Conservation (phyloP, 768 basidiomycete species). For the Russula emetica region DNA sequence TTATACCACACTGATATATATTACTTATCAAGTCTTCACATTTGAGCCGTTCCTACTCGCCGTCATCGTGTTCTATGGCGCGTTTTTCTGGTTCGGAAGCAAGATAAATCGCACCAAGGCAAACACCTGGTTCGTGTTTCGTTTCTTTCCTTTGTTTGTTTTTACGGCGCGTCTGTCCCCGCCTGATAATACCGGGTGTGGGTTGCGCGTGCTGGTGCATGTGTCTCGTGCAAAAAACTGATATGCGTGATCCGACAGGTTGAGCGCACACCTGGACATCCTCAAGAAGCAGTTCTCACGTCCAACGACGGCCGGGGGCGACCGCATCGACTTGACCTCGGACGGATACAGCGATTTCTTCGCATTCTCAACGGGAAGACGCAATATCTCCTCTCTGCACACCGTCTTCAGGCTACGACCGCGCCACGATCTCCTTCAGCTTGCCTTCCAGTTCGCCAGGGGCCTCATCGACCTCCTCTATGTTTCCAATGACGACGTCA, state of each 20-base stretch:
- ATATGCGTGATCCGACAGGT: slow-evolving; percentile 41
- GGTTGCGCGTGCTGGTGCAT: not conserved
- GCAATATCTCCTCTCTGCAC: slow-evolving; percentile 72
- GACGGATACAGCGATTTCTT: slow-evolving; percentile 82
- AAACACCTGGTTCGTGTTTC: slow-evolving; percentile 53
- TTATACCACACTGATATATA: not conserved
- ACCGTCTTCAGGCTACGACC: slow-evolving; percentile 73
- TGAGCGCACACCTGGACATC: slow-evolving; percentile 53
- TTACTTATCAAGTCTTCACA: slow-evolving; percentile 51
- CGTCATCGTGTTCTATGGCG: slow-evolving; percentile 52
- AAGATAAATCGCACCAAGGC: slow-evolving; percentile 55
- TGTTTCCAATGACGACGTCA: slow-evolving; percentile 59
- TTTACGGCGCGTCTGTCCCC: slow-evolving; percentile 22
- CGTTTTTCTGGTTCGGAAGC: slow-evolving; percentile 57
- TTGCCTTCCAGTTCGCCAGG: slow-evolving; percentile 54
- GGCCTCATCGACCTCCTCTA: slow-evolving; percentile 75
- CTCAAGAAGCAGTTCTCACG: slow-evolving; percentile 71
- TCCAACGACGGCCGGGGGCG: slow-evolving; percentile 42
- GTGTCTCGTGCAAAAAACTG: not conserved
- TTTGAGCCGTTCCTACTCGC: slow-evolving; percentile 56
- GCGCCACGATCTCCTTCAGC: slow-evolving; percentile 76
- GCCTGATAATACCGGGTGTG: not conserved
- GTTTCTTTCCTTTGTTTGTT: not conserved
- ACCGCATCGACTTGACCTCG: slow-evolving; percentile 41
- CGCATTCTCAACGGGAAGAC: slow-evolving; percentile 83